phyloP scores from a whole-genome alignment of 768 basidiomycete species.

The Clitopilus hobsonii region DNA sequence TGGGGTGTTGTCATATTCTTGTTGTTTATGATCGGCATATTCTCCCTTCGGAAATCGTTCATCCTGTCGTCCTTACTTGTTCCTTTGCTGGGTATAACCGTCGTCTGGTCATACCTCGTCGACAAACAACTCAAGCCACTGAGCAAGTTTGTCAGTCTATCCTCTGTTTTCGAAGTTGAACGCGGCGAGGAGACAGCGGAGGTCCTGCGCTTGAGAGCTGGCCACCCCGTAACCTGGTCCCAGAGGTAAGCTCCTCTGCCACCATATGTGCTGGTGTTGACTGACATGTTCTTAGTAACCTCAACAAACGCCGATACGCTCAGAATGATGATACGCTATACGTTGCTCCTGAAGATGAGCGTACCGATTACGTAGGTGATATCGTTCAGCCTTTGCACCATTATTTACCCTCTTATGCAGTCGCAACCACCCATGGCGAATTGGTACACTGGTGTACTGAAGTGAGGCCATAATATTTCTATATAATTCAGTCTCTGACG shows the following conservation, averaged over 20 bases:
- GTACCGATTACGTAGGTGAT: constrained; percentile 76
- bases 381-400: neutral
- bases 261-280: constrained; percentile 2
- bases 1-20: constrained; percentile 94
- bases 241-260: constrained; percentile 58
- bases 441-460: constrained; percentile 90
- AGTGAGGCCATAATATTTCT: constrained; percentile 41
- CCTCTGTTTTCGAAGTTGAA: constrained; percentile 85
- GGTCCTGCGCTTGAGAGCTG: constrained; percentile 66
- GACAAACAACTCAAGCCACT: constrained; percentile 63
- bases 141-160: constrained; percentile 79
- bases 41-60: constrained; percentile 55
- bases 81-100: constrained; percentile 72
- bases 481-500: neutral
- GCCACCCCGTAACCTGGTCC: constrained; percentile 84
- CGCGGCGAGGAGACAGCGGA: constrained; percentile 84
- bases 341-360: constrained; percentile 90
- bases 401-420: constrained; percentile 30
- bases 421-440: constrained; percentile 97
- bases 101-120: constrained; percentile 80
- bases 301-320: constrained; percentile 85
- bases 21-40: constrained; percentile 95
- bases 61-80: constrained; percentile 53
- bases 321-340: constrained; percentile 93
- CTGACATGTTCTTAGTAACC: constrained; percentile 44